Conservation (phyloP, 2,329 filamentous ascomycete species). For the Neobulgaria alba region DNA sequence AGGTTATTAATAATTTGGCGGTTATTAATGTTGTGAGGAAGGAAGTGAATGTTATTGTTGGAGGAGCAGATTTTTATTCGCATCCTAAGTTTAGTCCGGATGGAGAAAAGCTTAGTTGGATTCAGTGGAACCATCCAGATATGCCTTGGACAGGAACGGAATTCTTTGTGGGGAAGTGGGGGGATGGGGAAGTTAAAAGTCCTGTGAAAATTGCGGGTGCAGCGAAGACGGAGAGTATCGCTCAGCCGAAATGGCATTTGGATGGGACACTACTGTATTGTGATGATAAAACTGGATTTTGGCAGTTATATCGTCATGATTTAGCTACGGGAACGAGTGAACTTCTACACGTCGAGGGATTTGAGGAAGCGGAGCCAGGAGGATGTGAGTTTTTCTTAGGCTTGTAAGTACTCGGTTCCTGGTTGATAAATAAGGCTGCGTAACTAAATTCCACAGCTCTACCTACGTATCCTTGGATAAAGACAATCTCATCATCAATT, state of each 20-base stretch:
- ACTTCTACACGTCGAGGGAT: conserved; percentile 30
- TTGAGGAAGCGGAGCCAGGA: conserved; percentile 36
- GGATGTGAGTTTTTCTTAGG: conserved; percentile 11
- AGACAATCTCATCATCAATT: conserved; percentile 31
- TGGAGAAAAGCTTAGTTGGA: conserved; percentile 40
- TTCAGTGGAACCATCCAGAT: conserved; percentile 46
- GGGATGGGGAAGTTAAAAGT: conserved; percentile 28
- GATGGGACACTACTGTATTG: conserved; percentile 41
- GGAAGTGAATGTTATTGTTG: conserved; percentile 32
- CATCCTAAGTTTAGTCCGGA: conserved; percentile 40
- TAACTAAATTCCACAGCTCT: no score
- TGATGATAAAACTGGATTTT: conserved; percentile 38
- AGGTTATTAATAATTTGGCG: conserved; percentile 25
- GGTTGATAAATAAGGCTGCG: no score
- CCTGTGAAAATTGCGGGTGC: conserved; percentile 34
- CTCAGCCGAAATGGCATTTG: conserved; percentile 42
- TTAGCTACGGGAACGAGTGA: conserved; percentile 23
- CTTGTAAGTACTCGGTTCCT: no score
- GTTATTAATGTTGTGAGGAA: conserved; percentile 22
- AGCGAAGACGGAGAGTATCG: conserved; percentile 34
- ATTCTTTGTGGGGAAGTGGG: conserved; percentile 37
- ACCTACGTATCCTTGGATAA: conserved; percentile 34
- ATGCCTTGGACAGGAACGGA: conserved; percentile 42
- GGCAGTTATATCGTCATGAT: conserved; percentile 37
- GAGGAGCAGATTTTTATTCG: conserved; percentile 44